A percentile compares a stretch with the other conserved stretches of the same genome.
phyloP scores from a whole-genome alignment of 2,329 filamentous ascomycete genomes.

The Penicillium sp. region DNA sequence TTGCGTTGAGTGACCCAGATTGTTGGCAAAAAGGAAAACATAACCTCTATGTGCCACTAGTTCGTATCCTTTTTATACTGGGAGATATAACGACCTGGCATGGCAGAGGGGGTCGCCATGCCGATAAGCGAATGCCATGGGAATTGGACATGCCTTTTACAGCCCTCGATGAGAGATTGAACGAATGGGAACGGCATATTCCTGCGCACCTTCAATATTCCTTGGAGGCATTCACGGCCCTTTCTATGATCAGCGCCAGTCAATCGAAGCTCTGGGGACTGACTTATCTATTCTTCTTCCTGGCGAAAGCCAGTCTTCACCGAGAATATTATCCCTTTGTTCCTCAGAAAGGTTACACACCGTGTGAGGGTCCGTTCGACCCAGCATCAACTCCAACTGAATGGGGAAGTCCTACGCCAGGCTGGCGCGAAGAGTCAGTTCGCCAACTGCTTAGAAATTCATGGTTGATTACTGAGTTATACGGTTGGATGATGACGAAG shows the following conservation, averaged over 20 bases:
- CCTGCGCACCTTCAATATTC: conserved; percentile 3
- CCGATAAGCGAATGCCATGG: background rate
- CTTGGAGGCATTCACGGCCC: background rate
- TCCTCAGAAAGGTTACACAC: background rate
- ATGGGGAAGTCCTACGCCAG: background rate
- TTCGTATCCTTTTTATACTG: background rate
- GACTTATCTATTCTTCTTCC: conserved; percentile 1
- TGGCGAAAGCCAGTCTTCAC: conserved; percentile 2
- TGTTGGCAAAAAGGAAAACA: background rate
- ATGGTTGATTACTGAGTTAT: background rate
- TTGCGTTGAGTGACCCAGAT: background rate
- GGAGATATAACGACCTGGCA: conserved; percentile 4
- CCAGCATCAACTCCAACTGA: background rate
- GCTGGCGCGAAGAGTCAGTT: background rate
- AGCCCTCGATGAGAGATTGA: background rate
- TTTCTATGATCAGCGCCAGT: background rate
- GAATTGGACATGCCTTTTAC: conserved; percentile 2
- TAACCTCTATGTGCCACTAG: background rate
- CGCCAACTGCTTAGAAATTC: background rate
- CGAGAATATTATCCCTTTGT: conserved; percentile 4
- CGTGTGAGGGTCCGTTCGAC: background rate
- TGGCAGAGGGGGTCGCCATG: conserved; percentile 4
- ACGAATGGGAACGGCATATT: background rate
- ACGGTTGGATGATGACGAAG: background rate
- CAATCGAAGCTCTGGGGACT: conserved; percentile 4